Base-by-base conservation (phyloP, 2,329 filamentous ascomycete genomes). In the Fusarium chuoi region DNA sequence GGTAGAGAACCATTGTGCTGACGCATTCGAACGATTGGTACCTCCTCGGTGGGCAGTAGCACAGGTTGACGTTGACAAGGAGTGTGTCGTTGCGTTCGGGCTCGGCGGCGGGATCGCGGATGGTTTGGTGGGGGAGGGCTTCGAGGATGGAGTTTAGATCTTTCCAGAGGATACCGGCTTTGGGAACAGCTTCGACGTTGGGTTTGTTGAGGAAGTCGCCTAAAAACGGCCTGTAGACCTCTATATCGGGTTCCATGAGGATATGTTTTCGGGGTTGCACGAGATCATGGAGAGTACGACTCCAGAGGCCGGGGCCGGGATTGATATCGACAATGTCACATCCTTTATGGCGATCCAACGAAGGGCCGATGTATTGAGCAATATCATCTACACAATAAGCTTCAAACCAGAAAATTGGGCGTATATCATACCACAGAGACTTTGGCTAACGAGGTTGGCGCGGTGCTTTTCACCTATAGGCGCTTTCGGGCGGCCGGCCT, bases 311-410 rank as follows among this genome's bases (percentile, higher is more conserved):
- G 3, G 85, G 84, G 20, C 95, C 95, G 0, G 96, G 96, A 80
- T 95, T 94, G 63, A 98, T 85, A 79, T 98, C 96, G 77, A 99
- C 85, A 49, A 98, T 88, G 77, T 97, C 95, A 82, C 95, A 95
- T 61, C 94, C 93, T 56, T 86, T 84, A 81, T 96, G 92, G 49
- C 90, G 88, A 39, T 89, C 84, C 24, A 98, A 87, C 6, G 90
- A 90, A 2, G 89, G 87, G 6, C 88, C 89, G n/a, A 97, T 83
- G 68, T 93, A 93, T 12, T 89, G 80, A 51, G 97, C 77, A 20
- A 93, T 84, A 76, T 96, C 91, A 78, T 94, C 93, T 91, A 57
- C 20, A 49, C 12, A 24, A 59, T 62, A 15, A 68, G 65, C 22
- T 30, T 17, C 11, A 9, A 33, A n/a, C 8, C 15, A 2, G 18